phyloP scores from a whole-genome alignment of 164 flowering plant genomes.

The Hamamelis virginiana region DNA sequence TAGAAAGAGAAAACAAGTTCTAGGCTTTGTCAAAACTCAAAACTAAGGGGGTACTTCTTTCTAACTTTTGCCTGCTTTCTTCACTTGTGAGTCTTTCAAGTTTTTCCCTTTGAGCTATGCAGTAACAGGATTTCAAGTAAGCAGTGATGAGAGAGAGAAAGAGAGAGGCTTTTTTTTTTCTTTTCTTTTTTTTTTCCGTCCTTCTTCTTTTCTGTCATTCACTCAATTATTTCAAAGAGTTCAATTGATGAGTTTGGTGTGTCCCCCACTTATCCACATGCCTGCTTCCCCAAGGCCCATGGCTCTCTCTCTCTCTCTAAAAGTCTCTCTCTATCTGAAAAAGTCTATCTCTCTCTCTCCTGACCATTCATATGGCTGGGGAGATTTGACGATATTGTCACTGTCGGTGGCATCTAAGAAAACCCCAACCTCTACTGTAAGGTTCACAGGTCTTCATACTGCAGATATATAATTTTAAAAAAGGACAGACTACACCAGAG shows the following conservation, averaged over 20 bases:
- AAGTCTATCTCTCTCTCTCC: constrained; percentile 8
- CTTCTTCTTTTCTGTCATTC: constrained; percentile 19
- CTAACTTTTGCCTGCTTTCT: neutral
- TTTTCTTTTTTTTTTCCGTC: constrained; percentile 11
- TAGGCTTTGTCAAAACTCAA: neutral
- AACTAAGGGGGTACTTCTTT: neutral
- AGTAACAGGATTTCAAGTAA: neutral
- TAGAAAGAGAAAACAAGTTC: neutral
- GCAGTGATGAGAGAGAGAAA: too few relatives aligned
- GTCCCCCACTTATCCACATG: constrained; percentile 55
- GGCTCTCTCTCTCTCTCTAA: constrained; percentile 24
- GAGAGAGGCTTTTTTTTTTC: neutral
- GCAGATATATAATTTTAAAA: too few relatives aligned
- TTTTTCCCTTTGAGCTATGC: neutral
- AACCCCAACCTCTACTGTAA: constrained; percentile 18
- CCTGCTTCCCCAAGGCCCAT: constrained; percentile 38
- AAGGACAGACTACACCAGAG: too few relatives aligned
- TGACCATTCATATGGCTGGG: constrained; percentile 11
- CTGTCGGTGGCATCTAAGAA: constrained; percentile 24
- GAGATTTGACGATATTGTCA: constrained; percentile 20
- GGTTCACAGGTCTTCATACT: too few relatives aligned
- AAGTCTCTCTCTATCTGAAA: neutral
- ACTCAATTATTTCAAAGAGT: constrained; percentile 30
- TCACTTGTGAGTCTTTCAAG: neutral
- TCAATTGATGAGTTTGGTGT: constrained; percentile 28